These are phyloP conservation scores for Blastobotrys apis DNA, from an alignment of 1,139 yeast genomes.

Conservation along the genomic window DNA sequence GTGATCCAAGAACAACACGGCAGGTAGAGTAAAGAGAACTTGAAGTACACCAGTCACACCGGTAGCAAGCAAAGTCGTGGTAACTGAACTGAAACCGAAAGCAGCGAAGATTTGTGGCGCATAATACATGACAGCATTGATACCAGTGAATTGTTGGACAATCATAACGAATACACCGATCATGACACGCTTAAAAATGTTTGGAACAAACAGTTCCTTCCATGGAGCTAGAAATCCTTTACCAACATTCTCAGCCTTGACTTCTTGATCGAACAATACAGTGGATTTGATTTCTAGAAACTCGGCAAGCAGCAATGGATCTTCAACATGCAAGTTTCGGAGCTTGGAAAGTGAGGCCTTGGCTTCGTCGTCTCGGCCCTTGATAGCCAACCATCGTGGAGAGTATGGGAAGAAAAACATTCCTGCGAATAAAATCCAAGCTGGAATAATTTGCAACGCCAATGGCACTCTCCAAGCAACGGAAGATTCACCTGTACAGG, in stretches of 20 bases:
- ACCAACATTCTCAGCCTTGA: conserved; percentile 36
- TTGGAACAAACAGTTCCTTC: conserved; percentile 39
- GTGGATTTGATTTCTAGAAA: conserved; percentile 43
- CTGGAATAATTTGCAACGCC: conserved; percentile 34
- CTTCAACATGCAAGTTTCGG: conserved; percentile 26
- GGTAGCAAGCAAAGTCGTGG: conserved; percentile 43
- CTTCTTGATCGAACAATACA: conserved; percentile 40
- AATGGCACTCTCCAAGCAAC: conserved; percentile 51
- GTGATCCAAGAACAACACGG: conserved; percentile 49
- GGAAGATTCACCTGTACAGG: conserved; percentile 40
- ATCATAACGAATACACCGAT: conserved; percentile 47
- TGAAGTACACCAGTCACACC: conserved; percentile 34
- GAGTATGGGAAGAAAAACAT: conserved; percentile 49
- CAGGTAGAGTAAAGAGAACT: conserved; percentile 33
- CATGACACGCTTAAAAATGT: conserved; percentile 45
- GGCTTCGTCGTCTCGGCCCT: conserved; percentile 39
- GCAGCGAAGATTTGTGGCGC: conserved; percentile 57
- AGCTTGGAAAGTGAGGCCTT: conserved; percentile 27
- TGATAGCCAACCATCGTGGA: conserved; percentile 68
- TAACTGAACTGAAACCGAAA: conserved; percentile 46
- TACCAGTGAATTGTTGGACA: conserved; percentile 71
- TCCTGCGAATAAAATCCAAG: conserved; percentile 28
- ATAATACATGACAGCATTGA: conserved; percentile 62
- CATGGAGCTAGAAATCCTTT: conserved; percentile 36
- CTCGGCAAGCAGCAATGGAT: conserved; percentile 41